These are phyloP conservation scores for Logfia minima DNA, from an alignment of 129 eudicot genomes.

Conservation along the genomic window DNA sequence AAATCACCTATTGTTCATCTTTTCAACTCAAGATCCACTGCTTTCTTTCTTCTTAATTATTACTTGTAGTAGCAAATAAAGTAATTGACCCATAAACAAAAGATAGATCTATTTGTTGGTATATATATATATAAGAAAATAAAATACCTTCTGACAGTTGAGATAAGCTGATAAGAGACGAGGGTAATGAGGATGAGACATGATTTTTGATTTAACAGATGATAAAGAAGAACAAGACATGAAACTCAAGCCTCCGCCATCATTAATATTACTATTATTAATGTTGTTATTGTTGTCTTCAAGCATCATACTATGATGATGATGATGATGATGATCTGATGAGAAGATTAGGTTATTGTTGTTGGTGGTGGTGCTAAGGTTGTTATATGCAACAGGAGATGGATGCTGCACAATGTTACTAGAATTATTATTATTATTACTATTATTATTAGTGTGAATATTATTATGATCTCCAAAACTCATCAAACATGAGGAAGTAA, in stretches of 20 bases:
- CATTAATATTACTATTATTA: slow-evolving; percentile 3
- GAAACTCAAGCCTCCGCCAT: neutral
- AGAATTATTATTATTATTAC: slow-evolving; percentile 2
- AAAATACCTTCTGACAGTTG: slow-evolving; percentile 73
- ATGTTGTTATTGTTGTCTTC: slow-evolving; percentile 31
- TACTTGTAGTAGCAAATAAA: neutral
- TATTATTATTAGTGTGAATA: slow-evolving; percentile 16
- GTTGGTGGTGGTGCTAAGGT: slow-evolving; percentile 10
- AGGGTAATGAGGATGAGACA: slow-evolving; percentile 94
- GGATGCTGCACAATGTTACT: slow-evolving; percentile 28
- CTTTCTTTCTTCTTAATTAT: neutral
- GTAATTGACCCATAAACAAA: neutral
- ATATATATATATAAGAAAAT: neutral
- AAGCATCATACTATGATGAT: slow-evolving; percentile 26
- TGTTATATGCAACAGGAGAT: slow-evolving; percentile 35
- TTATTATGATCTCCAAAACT: slow-evolving; percentile 45
- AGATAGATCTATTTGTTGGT: neutral
- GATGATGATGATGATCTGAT: slow-evolving; percentile 32
- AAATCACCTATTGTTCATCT: neutral
- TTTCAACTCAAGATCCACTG: slow-evolving; percentile 1
- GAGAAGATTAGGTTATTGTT: slow-evolving; percentile 38
- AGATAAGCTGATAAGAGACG: slow-evolving; percentile 88
- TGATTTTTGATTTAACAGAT: slow-evolving; percentile 63
- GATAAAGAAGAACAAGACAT: slow-evolving; percentile 4
- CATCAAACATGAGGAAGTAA: slow-evolving; percentile 48